A percentile compares a stretch with the other conserved stretches of the same genome.
phyloP scores from a whole-genome alignment of 129 eudicot species.

The Saussurea involucrata region DNA sequence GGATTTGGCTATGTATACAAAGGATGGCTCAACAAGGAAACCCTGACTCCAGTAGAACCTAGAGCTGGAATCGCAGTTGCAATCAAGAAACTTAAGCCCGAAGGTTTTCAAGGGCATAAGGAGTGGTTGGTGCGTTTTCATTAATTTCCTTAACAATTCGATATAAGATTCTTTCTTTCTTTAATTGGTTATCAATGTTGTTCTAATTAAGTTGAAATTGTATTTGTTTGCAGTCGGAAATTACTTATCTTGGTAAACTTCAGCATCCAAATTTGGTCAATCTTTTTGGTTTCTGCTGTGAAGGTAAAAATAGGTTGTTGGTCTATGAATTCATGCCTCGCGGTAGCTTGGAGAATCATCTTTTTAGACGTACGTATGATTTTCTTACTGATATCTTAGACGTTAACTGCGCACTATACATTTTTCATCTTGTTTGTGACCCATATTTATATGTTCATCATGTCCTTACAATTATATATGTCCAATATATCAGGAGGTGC shows the following conservation, averaged over 20 bases:
- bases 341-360: conserved; percentile 69
- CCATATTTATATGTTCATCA: neutral
- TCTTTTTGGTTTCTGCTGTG: conserved; percentile 62
- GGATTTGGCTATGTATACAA: conserved; percentile 62
- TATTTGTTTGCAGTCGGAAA: conserved; percentile 52
- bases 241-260: conserved; percentile 62
- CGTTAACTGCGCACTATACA: neutral
- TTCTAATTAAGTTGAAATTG: neutral
- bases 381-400: neutral
- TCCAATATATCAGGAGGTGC: conserved; percentile 34
- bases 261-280: conserved; percentile 66
- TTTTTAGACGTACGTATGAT: conserved; percentile 41
- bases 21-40: conserved; percentile 56
- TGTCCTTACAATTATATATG: neutral
- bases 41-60: conserved; percentile 43
- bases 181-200: neutral
- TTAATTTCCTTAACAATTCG: neutral
- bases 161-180: neutral
- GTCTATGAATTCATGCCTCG: conserved; percentile 72
- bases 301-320: conserved; percentile 48
- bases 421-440: neutral
- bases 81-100: conserved; percentile 54
- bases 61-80: conserved; percentile 50
- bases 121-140: conserved; percentile 67
- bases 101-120: conserved; percentile 58